phyloP scores from a whole-genome alignment of 2,329 filamentous ascomycete genomes.

The Ilyonectria robusta region DNA sequence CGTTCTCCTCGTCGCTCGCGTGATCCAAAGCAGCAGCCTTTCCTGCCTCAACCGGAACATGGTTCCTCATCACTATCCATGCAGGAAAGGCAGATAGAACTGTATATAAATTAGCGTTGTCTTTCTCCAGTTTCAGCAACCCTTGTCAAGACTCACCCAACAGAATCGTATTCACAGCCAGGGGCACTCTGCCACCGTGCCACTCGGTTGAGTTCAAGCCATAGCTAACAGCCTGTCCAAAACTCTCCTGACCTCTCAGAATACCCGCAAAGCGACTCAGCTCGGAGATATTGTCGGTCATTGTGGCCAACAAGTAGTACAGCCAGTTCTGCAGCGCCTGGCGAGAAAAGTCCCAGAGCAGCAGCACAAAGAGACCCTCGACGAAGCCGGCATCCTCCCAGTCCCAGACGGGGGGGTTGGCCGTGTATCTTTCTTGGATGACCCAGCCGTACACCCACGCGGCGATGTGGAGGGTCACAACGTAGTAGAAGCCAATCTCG shows the following conservation, averaged over 20 bases:
- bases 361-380: slow-evolving; percentile 63
- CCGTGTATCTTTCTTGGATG: slow-evolving; percentile 65
- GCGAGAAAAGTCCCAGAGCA: slow-evolving; percentile 65
- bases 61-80: slow-evolving; percentile 46
- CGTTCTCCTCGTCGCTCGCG: slow-evolving; percentile 1
- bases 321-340: slow-evolving; percentile 70
- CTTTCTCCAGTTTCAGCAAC: too few relatives aligned
- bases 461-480: slow-evolving; percentile 59
- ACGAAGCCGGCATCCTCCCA: slow-evolving; percentile 60
- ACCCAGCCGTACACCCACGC: slow-evolving; percentile 69
- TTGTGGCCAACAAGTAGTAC: slow-evolving; percentile 68
- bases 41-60: slow-evolving; percentile 44
- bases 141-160: slow-evolving; percentile 48
- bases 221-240: slow-evolving; percentile 56
- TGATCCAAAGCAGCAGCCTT: neutral
- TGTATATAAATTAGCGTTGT: neutral
- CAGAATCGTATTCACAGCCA: slow-evolving; percentile 57
- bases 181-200: slow-evolving; percentile 55
- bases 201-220: slow-evolving; percentile 57
- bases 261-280: slow-evolving; percentile 58
- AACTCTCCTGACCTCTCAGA: slow-evolving; percentile 58
- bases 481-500: slow-evolving; percentile 60
- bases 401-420: slow-evolving; percentile 56
- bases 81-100: slow-evolving; percentile 13
- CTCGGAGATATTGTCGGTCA: slow-evolving; percentile 70